phyloP scores from a whole-genome alignment of 345 rosid species.

The Carallia brachiata region DNA sequence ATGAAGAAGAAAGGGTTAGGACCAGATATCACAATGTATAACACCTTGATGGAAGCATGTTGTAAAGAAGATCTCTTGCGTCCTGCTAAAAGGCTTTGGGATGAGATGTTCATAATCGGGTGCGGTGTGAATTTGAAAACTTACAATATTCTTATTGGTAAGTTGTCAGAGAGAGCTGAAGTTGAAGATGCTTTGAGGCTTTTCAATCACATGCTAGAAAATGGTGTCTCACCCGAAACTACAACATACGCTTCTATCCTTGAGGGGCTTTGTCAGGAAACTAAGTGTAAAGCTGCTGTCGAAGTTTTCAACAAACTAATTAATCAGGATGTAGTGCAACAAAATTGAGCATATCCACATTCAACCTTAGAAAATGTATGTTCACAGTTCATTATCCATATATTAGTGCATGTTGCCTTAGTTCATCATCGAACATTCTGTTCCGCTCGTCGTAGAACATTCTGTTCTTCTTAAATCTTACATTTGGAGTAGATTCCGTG shows the following conservation, averaged over 20 bases:
- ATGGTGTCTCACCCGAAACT: constrained; percentile 57
- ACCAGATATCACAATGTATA: constrained; percentile 62
- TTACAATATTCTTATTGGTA: constrained; percentile 61
- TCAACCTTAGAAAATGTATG: constrained; percentile 57
- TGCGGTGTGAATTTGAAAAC: constrained; percentile 62
- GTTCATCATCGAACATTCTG: no score
- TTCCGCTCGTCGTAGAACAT: no score
- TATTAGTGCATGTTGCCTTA: no score
- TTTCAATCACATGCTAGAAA: constrained; percentile 65
- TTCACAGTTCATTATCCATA: background rate
- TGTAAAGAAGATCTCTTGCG: constrained; percentile 76
- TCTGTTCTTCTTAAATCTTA: no score
- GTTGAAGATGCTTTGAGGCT: constrained; percentile 67
- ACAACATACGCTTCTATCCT: constrained; percentile 52
- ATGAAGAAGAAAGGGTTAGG: constrained; percentile 76
- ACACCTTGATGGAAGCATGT: constrained; percentile 75
- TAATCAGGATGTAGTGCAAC: constrained; percentile 39
- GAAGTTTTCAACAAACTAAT: constrained; percentile 49
- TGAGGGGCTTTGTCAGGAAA: constrained; percentile 65
- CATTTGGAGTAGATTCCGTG: no score
- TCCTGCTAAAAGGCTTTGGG: constrained; percentile 93
- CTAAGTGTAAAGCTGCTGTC: constrained; percentile 52
- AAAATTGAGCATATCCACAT: constrained; percentile 38
- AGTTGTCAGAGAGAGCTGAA: constrained; percentile 64
- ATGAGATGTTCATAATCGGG: constrained; percentile 81